Conservation (phyloP, 2,329 filamentous ascomycete species). For the Xylariales sp. region DNA sequence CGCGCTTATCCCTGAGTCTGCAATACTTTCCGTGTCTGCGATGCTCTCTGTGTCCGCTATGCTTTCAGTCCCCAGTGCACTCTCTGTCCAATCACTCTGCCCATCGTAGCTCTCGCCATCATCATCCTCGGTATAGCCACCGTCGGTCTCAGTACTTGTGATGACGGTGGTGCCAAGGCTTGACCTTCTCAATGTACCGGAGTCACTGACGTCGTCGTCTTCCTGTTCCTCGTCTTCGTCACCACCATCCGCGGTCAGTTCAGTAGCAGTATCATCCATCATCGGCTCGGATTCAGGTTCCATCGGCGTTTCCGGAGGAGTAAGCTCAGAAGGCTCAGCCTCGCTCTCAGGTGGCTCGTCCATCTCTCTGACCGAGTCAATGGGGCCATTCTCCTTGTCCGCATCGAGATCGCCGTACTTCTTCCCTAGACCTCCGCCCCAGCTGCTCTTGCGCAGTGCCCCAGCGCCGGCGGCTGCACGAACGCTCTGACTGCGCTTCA, state of each 20-base stretch:
- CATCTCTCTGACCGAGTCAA: conserved; percentile 52
- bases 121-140: conserved; percentile 28
- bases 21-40: conserved; percentile 17
- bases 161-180: conserved; percentile 46
- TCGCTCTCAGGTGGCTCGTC: conserved; percentile 38
- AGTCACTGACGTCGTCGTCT: conserved; percentile 43
- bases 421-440: conserved; percentile 44
- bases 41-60: conserved; percentile 26
- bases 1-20: too few relatives aligned
- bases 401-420: conserved; percentile 43
- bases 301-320: neutral
- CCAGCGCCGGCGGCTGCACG: conserved; percentile 51
- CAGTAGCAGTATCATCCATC: conserved; percentile 13
- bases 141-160: conserved; percentile 24
- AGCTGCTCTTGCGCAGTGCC: conserved; percentile 62
- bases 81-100: conserved; percentile 46
- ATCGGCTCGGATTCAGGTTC: conserved; percentile 24
- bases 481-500: conserved; percentile 76
- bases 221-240: conserved; percentile 22
- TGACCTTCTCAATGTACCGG: conserved; percentile 42
- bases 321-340: conserved; percentile 15
- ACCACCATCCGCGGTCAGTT: conserved; percentile 6
- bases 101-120: conserved; percentile 31
- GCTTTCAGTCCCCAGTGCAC: conserved; percentile 21
- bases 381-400: conserved; percentile 53